Percentiles rank a stretch among this genome's conserved stretches.
Evolutionary conservation across 2,329 filamentous ascomycete species (phyloP).

Genomic region (Monilinia fructicola): DNA sequence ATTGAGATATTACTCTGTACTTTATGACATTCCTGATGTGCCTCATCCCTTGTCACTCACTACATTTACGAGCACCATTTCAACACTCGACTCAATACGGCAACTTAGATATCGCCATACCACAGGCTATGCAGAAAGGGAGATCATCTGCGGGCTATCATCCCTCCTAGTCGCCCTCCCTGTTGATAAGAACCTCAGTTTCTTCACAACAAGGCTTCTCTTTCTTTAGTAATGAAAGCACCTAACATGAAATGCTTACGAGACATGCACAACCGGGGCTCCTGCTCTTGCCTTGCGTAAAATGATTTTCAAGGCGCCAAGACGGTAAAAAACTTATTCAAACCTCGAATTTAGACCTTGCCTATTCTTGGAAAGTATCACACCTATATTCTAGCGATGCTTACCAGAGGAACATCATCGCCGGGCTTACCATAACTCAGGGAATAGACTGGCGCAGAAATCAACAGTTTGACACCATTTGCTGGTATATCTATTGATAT

Average conservation of each 20-base stretch:
- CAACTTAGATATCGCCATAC: background rate
- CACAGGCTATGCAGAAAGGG: background rate
- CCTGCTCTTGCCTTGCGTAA: too few species aligned
- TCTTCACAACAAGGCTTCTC: background rate
- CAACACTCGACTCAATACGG: background rate
- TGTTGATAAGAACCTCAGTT: constrained; percentile 6
- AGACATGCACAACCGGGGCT: background rate
- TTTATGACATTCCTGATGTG: background rate
- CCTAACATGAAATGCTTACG: background rate
- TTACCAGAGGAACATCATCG: too few species aligned
- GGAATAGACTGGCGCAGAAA: too few species aligned
- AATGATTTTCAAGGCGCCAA: background rate
- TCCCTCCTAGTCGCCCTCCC: background rate
- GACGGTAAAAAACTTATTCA: background rate
- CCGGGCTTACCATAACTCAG: too few species aligned
- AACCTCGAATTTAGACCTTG: too few species aligned
- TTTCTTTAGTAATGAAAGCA: background rate
- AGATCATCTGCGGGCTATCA: background rate
- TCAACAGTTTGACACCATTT: too few species aligned
- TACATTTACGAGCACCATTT: background rate
- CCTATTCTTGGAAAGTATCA: too few species aligned
- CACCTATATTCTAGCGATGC: too few species aligned
- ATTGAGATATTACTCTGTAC: too few species aligned
- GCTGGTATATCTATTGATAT: too few species aligned
- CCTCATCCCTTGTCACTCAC: background rate